phyloP scores from a whole-genome alignment of 345 rosid genomes.

The Geranium rotundifolium region DNA sequence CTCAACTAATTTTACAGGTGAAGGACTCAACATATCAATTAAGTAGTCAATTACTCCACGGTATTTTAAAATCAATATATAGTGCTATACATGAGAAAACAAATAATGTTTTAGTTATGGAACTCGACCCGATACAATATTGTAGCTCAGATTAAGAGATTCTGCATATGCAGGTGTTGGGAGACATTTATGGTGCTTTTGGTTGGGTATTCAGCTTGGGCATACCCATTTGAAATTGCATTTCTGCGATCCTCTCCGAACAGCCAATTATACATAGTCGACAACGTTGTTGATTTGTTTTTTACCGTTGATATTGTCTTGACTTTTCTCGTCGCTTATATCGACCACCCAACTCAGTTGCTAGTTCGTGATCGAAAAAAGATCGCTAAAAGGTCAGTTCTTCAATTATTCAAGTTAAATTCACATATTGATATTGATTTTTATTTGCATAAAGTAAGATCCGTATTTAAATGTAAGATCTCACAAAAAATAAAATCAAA shows the following conservation, averaged over 20 bases:
- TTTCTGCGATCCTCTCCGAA: conserved; percentile 38
- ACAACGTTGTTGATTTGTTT: conserved; percentile 68
- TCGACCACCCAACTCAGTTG: conserved; percentile 58
- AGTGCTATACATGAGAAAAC: too few relatives aligned
- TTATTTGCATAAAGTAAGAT: too few relatives aligned
- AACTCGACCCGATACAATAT: too few relatives aligned
- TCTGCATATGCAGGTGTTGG: conserved; percentile 48
- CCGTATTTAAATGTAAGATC: too few relatives aligned
- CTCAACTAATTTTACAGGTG: too few relatives aligned
- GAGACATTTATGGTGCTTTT: conserved; percentile 69
- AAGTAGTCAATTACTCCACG: too few relatives aligned
- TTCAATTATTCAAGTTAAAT: too few relatives aligned
- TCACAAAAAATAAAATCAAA: too few relatives aligned
- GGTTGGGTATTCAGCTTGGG: conserved; percentile 83
- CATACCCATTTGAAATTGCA: conserved; percentile 68
- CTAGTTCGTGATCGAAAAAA: conserved; percentile 46
- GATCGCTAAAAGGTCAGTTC: conserved; percentile 57
- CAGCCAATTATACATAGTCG: conserved; percentile 38
- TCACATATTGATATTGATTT: too few relatives aligned
- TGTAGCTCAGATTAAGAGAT: too few relatives aligned
- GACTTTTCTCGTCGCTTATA: conserved; percentile 72
- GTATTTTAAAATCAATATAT: too few relatives aligned
- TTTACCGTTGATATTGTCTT: conserved; percentile 67
- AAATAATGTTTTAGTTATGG: background rate
- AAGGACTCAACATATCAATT: too few relatives aligned